Evolutionary conservation across 306 rosid species (phyloP), one percentile per base, ranked within the genome.

Genomic region (Parietaria judaica): DNA sequence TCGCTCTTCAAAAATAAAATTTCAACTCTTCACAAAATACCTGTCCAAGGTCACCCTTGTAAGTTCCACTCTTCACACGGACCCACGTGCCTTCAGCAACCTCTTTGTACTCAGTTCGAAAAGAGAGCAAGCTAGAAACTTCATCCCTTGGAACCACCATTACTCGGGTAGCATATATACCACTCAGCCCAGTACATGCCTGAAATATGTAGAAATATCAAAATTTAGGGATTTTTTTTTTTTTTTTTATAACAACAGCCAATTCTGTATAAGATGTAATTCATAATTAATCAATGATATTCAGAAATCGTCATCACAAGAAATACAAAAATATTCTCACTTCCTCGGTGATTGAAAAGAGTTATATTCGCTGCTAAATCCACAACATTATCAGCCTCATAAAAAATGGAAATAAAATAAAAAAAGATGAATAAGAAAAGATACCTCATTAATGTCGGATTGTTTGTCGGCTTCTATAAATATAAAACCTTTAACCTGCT

Each of bases 21-120:
- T 50, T 61, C 13, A 49, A 37, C 54, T 58, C 45, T 54, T 71
- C 16, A 14, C 70, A 52, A 23, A 8, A 17, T 77, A 88, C 97
- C 97, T 86, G 95, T 51, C 91, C 94, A 65, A 94, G 75, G 73
- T 94, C 99, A 41, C 99, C 99, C 79, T 88, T 94, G 78, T 94
- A 94, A 56, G 72, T 79, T 61, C 99, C 99, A 81, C 47, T 84
- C 81, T 88, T 94, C 69, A 94, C 78, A 50, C 97, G 97, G 63
- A 79, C 87, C 99, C 96, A 88, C 66, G 62, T 82, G 31, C 97
- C 99, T 46, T 45, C 84, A 52, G 87, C 62, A 70, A 94, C 71
- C 68, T 79, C 90, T 69, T 78, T 83, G 56, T 60, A 63, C 68
- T 71, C 81, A 54, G 62, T 76, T 54, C 74, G 80, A 54, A 76